These are phyloP conservation scores for Plasmodium coatneyi DNA, from an alignment of 169 alveolate genomes.

Conservation along the genomic window DNA sequence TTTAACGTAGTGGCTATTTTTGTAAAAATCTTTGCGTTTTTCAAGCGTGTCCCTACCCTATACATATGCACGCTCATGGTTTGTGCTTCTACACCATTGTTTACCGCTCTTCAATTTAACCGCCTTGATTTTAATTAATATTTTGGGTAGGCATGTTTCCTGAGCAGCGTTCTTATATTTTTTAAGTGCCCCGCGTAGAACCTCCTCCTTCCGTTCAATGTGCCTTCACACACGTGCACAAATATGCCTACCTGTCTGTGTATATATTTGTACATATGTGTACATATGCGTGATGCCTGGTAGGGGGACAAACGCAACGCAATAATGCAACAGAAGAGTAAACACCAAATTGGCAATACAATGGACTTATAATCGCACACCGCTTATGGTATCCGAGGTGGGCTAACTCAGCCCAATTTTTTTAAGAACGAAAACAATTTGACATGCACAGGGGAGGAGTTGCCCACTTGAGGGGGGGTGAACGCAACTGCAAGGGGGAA, in stretches of 20 bases:
- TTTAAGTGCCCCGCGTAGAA: neutral
- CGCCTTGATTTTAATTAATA: neutral
- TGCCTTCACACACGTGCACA: neutral
- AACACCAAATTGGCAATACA: neutral
- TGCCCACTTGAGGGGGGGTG: neutral
- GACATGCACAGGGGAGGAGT: neutral
- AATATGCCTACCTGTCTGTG: neutral
- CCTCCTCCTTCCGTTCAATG: neutral
- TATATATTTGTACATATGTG: neutral
- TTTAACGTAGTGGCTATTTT: neutral
- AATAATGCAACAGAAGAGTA: neutral
- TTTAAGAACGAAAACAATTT: neutral
- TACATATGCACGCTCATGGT: neutral
- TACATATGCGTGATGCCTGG: neutral
- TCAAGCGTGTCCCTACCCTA: neutral
- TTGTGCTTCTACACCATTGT: neutral
- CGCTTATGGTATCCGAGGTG: neutral
- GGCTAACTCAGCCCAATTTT: neutral
- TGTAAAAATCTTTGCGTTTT: neutral
- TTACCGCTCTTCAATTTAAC: neutral
- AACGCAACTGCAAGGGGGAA: neutral
- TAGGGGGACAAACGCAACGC: neutral
- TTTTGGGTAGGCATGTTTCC: neutral
- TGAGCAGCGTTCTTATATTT: neutral
- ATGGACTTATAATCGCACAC: neutral